Base-by-base conservation (phyloP, 2,329 filamentous ascomycete genomes). In the Anisogramma anomala region DNA sequence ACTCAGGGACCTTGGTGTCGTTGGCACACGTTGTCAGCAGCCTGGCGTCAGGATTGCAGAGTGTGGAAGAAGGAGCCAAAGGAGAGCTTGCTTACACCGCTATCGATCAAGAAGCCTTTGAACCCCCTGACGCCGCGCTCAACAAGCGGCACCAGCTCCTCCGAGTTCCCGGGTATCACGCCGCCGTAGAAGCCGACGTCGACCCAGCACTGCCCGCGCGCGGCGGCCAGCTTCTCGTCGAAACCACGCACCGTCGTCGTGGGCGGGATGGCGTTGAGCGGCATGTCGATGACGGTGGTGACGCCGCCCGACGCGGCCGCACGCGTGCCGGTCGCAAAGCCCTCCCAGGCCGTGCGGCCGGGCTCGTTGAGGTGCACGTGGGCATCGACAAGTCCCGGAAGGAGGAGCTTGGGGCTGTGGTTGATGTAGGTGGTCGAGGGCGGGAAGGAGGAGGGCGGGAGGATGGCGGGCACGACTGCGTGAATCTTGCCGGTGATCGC, bases 101-200 rank as follows among this genome's bases (percentile, higher is more conserved):
- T 94, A 59, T 96, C 87, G 57, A 96, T 96, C 53, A 98, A 64
- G 61, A 98, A 98, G 1, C 89, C 89, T 64, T 98, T 98, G 72
- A 98, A 96, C 10, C 91, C 91, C 49, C 88, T 73, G 9, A 96
- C 89, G 40, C 91, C 91, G 30, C 78, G 82, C 42, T 84, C 73
- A 1, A 96, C 83, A 3, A 98, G 69, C 0, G 79, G 80, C 52
- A 84, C 77, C 41, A 98, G 65, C 54, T 96, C 79, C 9, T 73
- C 61, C 3, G 79, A 74, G 56, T 98, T 98, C 2, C 89, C 91
- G 3, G 91, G 91, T 35, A 98, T 79, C 28, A 96, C 78, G 23
- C 91, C 91, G 19, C 91, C 91, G 58, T 96, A 96, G 62, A 98
- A 96, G 22, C 87, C 91, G n/a, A 96, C 88, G 54, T 96, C 91